Evolutionary conservation across 352 stramenopile genomes (phyloP), one percentile per base, ranked within the genome.

Genomic region (Bremia lactucae): DNA sequence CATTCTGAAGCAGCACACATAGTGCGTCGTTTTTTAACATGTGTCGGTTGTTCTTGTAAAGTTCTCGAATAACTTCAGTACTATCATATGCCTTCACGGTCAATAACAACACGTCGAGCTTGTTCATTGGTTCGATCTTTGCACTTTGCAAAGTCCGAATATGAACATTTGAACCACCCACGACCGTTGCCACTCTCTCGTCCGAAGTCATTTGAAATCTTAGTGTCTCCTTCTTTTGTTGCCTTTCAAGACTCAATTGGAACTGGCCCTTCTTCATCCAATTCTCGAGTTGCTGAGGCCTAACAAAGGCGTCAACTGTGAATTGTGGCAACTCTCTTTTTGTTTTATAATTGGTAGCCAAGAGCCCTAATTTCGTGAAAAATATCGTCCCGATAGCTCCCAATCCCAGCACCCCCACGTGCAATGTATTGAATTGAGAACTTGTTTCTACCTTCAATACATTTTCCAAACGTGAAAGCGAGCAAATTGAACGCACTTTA

Each of bases 371-470:
- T 41, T 63, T 62, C 31, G 63, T 64, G 52, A 89, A 87, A 46
- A 86, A 71, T 41, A 84, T 83, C 6, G 73, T 80, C 13, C 76
- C 76, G 31, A 89, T 80, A 4, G 73, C 73, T 18, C 76, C 76
- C 8, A 89, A 48, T 18, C 76, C 76, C 4, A 89, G 49, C 31
- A 89, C 58, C 10, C 71, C 76, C 26, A 88, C 36, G 10, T 54
- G 65, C 20, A 83, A 49, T 36, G n/a, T n/a, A n/a, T n/a, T n/a
- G n/a, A n/a, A n/a, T n/a, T n/a, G n/a, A n/a, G n/a, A n/a, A n/a
- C n/a, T n/a, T n/a, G n/a, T n/a, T n/a, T n/a, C n/a, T n/a, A n/a
- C n/a, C n/a, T n/a, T n/a, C n/a, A n/a, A n/a, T n/a, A n/a, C n/a
- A n/a, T n/a, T n/a, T n/a, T n/a, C n/a, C n/a, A n/a, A n/a, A n/a